These are phyloP conservation scores for Leishmania major DNA, from an alignment of 208 protist species.

Conservation along the genomic window DNA sequence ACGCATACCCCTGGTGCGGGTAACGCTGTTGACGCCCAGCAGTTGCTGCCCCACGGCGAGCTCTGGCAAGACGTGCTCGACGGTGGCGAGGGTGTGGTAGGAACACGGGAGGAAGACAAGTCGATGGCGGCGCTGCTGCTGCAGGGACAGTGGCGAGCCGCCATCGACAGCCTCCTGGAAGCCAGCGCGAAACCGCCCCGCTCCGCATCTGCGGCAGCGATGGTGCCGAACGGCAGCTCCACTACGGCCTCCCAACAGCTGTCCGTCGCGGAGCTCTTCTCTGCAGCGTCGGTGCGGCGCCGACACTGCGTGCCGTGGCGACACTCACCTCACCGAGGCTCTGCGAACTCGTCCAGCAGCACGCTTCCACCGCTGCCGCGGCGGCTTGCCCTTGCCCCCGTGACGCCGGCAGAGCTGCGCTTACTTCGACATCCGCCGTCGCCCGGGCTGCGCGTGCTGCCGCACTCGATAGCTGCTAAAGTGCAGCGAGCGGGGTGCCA, in stretches of 20 bases:
- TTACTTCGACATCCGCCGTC: conserved; percentile 24
- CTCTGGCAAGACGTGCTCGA: not conserved
- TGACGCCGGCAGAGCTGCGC: conserved; percentile 21
- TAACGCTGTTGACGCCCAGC: not conserved
- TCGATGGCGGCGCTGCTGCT: conserved; percentile 18
- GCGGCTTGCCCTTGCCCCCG: conserved; percentile 1
- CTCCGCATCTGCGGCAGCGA: not conserved
- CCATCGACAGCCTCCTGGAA: not conserved
- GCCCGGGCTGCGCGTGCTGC: conserved; percentile 5
- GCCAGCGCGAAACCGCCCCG: too few species aligned
- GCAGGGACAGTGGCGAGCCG: conserved; percentile 5
- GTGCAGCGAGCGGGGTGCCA: not conserved
- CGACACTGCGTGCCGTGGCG: conserved; percentile 9
- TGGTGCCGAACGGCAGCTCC: not conserved
- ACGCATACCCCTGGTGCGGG: not conserved
- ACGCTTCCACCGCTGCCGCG: conserved; percentile 11
- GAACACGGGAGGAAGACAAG: not conserved
- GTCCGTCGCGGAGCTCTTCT: conserved; percentile 9
- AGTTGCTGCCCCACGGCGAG: not conserved
- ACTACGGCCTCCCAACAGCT: not conserved
- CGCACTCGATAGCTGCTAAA: not conserved
- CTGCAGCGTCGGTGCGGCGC: conserved; percentile 1
- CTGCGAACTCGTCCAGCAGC: not conserved
- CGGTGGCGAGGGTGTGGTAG: not conserved
- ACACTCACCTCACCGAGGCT: not conserved